phyloP scores from a whole-genome alignment of 202 grass and related monocot genomes.

The Dendrocalamus latiflorus region DNA sequence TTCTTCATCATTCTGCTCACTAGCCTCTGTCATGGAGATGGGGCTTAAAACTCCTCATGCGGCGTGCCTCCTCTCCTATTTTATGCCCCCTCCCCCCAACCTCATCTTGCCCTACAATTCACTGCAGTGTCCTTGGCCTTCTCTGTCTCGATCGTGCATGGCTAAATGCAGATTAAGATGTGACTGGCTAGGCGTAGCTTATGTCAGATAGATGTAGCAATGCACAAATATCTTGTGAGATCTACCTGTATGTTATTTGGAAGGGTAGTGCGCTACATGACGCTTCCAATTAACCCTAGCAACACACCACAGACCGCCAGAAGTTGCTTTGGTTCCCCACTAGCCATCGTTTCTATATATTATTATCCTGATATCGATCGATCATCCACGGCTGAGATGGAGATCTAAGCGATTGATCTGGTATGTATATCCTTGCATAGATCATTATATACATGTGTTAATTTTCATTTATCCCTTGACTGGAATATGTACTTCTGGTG shows the following conservation, averaged over 20 bases:
- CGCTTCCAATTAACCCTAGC: slow-evolving; percentile 6
- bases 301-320: background rate
- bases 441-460: background rate
- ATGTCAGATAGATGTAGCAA: background rate
- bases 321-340: background rate
- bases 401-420: background rate
- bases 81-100: slow-evolving; percentile 18
- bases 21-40: slow-evolving; percentile 36
- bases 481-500: background rate
- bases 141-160: background rate
- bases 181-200: background rate
- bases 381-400: background rate
- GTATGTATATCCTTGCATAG: background rate
- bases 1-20: slow-evolving; percentile 75
- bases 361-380: background rate
- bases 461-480: background rate
- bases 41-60: slow-evolving; percentile 48
- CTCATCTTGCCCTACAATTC: background rate
- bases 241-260: background rate
- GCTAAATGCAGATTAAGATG: background rate
- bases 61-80: slow-evolving; percentile 27
- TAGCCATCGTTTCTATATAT: background rate
- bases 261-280: background rate
- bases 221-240: background rate
- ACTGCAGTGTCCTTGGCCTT: slow-evolving; percentile 19